Evolutionary conservation across 768 basidiomycete genomes (phyloP).

Genomic region (Hypholoma fasciculare): DNA sequence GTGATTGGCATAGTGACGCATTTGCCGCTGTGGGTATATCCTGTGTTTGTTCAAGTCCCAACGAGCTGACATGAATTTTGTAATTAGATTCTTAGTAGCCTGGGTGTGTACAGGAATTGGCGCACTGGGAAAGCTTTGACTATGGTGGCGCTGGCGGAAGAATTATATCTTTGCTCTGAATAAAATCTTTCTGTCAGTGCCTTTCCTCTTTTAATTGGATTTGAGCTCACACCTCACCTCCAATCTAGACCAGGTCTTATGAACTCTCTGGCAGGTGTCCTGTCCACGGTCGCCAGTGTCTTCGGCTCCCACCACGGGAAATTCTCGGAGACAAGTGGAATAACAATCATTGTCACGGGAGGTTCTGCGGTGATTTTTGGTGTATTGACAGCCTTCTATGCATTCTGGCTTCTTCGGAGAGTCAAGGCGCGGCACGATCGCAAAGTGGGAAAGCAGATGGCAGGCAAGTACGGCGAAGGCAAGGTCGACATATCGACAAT

Average conservation of each 20-base stretch:
- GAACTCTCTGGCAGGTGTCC: not conserved
- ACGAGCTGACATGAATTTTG: not conserved
- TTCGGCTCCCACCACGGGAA: not conserved
- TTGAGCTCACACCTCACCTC: too few species aligned
- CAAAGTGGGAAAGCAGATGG: conserved; percentile 21
- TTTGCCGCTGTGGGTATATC: conserved; percentile 42
- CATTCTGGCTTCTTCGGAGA: conserved; percentile 39
- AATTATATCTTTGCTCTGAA: conserved; percentile 63
- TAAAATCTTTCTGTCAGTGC: conserved; percentile 53
- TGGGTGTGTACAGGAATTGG: conserved; percentile 56
- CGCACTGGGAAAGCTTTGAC: conserved; percentile 51
- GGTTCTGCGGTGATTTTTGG: conserved; percentile 39
- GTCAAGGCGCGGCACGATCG: conserved; percentile 23
- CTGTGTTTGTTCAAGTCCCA: not conserved
- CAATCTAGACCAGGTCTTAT: not conserved
- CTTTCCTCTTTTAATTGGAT: not conserved
- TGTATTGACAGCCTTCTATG: conserved; percentile 38
- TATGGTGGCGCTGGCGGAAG: conserved; percentile 59
- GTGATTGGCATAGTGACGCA: conserved; percentile 39
- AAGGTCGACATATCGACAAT: conserved; percentile 20
- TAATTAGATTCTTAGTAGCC: conserved; percentile 50
- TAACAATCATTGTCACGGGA: not conserved
- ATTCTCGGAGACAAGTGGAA: conserved; percentile 12
- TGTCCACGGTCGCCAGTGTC: not conserved
- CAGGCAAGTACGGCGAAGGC: conserved; percentile 25